phyloP scores from a whole-genome alignment of 495 filamentous ascomycete genomes.

The Penicillium cataractarum region DNA sequence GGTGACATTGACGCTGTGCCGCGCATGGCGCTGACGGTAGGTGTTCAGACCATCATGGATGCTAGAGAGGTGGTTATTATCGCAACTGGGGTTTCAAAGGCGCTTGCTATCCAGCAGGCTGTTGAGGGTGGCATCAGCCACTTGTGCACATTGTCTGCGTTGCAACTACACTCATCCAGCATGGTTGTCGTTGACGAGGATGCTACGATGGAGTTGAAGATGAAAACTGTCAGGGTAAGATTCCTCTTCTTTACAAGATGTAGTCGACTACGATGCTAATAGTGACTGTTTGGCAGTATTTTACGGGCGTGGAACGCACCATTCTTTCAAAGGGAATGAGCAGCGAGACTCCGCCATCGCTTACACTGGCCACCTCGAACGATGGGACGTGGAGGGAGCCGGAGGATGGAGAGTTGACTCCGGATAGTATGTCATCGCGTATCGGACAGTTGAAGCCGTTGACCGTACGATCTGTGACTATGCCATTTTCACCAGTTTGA shows the following conservation, averaged over 20 bases:
- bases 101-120: conserved; percentile 2
- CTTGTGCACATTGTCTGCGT: conserved; percentile 1
- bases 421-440: conserved; percentile 1
- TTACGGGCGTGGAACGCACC: conserved; percentile 1
- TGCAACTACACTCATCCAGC: conserved; percentile 2
- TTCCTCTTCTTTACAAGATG: neutral
- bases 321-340: neutral
- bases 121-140: conserved; percentile 1
- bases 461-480: conserved; percentile 2
- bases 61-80: conserved; percentile 4
- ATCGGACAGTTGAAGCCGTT: conserved; percentile 2
- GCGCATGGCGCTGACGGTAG: conserved; percentile 2
- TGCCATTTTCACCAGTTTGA: conserved; percentile 6
- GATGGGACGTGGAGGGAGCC: neutral
- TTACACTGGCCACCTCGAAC: neutral
- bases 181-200: conserved; percentile 7
- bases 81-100: neutral
- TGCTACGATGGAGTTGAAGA: conserved; percentile 1
- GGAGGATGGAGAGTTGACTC: conserved; percentile 2
- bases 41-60: conserved; percentile 5
- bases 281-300: neutral
- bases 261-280: neutral
- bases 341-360: neutral
- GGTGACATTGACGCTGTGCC: conserved; percentile 1
- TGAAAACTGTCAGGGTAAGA: conserved; percentile 4